Conservation (phyloP, 2,329 filamentous ascomycete genomes). For the Fusarium beomiforme region DNA sequence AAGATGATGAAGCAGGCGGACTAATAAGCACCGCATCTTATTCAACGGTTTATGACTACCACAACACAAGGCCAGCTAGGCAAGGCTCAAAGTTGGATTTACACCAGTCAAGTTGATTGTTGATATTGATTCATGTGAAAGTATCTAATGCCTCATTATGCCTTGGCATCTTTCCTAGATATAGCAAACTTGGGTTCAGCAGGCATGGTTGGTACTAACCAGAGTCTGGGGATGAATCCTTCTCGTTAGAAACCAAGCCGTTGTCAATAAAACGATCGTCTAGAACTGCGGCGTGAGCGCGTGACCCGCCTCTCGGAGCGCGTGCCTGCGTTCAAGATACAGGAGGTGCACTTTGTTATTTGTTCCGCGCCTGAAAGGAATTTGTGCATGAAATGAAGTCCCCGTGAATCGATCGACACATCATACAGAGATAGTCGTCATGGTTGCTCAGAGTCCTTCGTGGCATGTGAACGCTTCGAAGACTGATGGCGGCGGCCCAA, state of each 20-base stretch:
- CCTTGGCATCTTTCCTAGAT: neutral
- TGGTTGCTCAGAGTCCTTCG: neutral
- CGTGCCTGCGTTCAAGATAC: conserved; percentile 22
- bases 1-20: conserved; percentile 5
- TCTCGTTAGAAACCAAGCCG: conserved; percentile 8
- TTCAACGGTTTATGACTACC: conserved; percentile 1
- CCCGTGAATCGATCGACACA: conserved; percentile 23
- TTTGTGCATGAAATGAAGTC: conserved; percentile 18
- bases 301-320: conserved; percentile 14
- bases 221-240: conserved; percentile 3
- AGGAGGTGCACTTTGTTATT: neutral
- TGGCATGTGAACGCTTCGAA: conserved; percentile 35
- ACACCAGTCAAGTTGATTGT: neutral
- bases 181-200: neutral
- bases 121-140: neutral
- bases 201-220: neutral
- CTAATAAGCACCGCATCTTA: neutral
- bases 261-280: neutral
- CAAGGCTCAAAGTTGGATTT: neutral
- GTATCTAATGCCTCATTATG: too few species aligned
- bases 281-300: conserved; percentile 21
- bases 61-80: neutral
- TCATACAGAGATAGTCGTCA: conserved; percentile 1
- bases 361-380: conserved; percentile 4
- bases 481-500: conserved; percentile 25